phyloP scores from a whole-genome alignment of 139 green algal genomes.

The Tetraselmis chui region DNA sequence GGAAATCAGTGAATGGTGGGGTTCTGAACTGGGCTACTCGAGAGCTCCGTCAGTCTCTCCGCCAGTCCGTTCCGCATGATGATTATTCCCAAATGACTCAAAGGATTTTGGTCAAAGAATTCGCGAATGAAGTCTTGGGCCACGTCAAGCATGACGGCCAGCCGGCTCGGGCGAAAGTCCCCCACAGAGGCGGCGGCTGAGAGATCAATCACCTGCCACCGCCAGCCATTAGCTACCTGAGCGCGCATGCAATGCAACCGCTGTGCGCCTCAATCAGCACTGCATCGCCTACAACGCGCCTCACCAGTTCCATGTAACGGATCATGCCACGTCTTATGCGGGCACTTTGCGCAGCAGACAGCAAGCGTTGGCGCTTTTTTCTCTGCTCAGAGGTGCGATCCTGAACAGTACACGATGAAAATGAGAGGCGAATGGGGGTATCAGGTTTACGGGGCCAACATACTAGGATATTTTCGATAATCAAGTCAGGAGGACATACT shows the following conservation, averaged over 20 bases:
- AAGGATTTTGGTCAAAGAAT: constrained; percentile 94
- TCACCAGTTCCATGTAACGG: constrained; percentile 74
- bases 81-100: constrained; percentile 83
- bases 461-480: not conserved
- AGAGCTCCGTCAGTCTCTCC: constrained; percentile 65
- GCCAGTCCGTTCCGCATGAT: constrained; percentile 75
- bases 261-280: not conserved
- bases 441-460: not conserved
- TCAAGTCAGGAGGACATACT: not conserved
- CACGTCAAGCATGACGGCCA: constrained; percentile 51
- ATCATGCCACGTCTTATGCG: constrained; percentile 88
- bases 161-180: constrained; percentile 77
- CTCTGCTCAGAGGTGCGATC: constrained; percentile 57
- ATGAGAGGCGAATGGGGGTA: not conserved
- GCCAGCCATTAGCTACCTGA: too few species aligned
- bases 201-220: constrained; percentile 74
- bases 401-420: constrained; percentile 27
- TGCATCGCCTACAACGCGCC: constrained; percentile 4
- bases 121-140: constrained; percentile 67
- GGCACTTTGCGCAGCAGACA: constrained; percentile 42
- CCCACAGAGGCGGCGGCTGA: constrained; percentile 52
- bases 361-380: constrained; percentile 41
- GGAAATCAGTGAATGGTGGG: not conserved
- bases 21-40: constrained; percentile 42
- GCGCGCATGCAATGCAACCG: not conserved